Evolutionary conservation across 805 yeast species (phyloP).

Genomic region (Saccharomycopsis oosterbeekiorum): DNA sequence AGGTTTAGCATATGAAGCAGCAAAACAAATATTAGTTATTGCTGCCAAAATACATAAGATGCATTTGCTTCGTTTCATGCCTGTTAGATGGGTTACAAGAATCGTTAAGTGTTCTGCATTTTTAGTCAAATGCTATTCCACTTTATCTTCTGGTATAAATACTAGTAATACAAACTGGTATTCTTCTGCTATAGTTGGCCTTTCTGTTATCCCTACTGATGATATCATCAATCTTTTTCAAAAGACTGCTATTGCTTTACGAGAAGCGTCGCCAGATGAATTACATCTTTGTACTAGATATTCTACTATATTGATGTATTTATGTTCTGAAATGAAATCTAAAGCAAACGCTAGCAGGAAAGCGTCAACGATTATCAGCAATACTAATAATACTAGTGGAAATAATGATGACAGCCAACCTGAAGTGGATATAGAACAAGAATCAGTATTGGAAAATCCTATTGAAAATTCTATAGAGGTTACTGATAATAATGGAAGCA

Average conservation of each 20-base stretch:
- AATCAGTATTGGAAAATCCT: not conserved
- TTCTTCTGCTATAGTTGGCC: slow-evolving; percentile 40
- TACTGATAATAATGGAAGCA: not conserved
- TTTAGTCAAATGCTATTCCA: slow-evolving; percentile 73
- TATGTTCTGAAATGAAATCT: slow-evolving; percentile 65
- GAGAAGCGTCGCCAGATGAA: slow-evolving; percentile 86
- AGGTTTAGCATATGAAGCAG: slow-evolving; percentile 73
- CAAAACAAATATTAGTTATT: slow-evolving; percentile 64
- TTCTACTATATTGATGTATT: slow-evolving; percentile 63
- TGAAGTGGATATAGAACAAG: not conserved
- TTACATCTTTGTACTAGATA: slow-evolving; percentile 75
- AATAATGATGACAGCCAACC: not conserved
- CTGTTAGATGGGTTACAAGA: slow-evolving; percentile 86
- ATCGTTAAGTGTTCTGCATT: slow-evolving; percentile 85
- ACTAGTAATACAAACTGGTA: slow-evolving; percentile 27
- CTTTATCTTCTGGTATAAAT: slow-evolving; percentile 27
- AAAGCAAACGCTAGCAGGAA: slow-evolving; percentile 14
- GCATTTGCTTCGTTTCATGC: slow-evolving; percentile 63
- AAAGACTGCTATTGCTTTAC: slow-evolving; percentile 58
- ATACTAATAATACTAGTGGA: not conserved
- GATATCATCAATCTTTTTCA: slow-evolving; percentile 61
- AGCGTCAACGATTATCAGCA: not conserved
- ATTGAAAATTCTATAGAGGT: no score
- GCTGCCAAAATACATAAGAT: slow-evolving; percentile 61
- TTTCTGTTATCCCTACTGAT: slow-evolving; percentile 59